Conservation (phyloP, 352 stramenopile genomes). For the Aphanomyces stellatus region DNA sequence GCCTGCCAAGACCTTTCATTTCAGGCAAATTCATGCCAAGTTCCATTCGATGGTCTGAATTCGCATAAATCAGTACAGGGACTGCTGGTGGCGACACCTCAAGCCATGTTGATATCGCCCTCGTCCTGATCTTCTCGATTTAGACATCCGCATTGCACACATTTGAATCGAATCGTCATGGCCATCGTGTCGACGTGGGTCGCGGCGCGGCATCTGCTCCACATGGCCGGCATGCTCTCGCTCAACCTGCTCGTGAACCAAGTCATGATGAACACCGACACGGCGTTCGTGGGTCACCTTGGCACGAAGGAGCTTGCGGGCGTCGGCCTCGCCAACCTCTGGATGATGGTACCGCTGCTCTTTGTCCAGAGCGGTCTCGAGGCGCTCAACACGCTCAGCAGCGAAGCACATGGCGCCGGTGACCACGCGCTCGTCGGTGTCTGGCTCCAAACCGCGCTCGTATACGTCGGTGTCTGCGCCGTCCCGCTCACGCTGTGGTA, state of each 20-base stretch:
- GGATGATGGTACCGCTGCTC: constrained; percentile 33
- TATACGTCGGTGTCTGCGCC: constrained; percentile 26
- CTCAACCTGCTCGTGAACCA: constrained; percentile 34
- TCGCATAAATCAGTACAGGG: too few relatives aligned
- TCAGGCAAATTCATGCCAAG: too few relatives aligned
- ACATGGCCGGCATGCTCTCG: constrained; percentile 34
- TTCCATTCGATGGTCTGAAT: too few relatives aligned
- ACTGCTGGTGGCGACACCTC: too few relatives aligned
- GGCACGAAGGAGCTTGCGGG: constrained; percentile 37
- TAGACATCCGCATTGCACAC: too few relatives aligned
- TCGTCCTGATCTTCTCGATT: too few relatives aligned
- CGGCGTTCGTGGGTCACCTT: constrained; percentile 35
- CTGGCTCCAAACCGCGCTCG: constrained; percentile 42
- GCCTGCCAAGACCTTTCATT: too few relatives aligned
- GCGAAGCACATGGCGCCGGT: constrained; percentile 38
- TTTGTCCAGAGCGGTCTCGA: constrained; percentile 40
- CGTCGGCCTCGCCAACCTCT: constrained; percentile 32
- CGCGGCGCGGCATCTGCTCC: too few relatives aligned
- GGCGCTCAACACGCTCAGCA: constrained; percentile 40
- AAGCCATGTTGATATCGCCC: too few relatives aligned
- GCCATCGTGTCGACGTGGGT: too few relatives aligned
- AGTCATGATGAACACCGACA: constrained; percentile 36
- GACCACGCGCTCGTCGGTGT: constrained; percentile 39
- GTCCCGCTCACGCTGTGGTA: constrained; percentile 38
- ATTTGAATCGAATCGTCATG: too few relatives aligned